Percentiles rank a stretch among this genome's conserved stretches.
phyloP scores from a whole-genome alignment of 2,329 filamentous ascomycete species.

The Alternaria rosae region DNA sequence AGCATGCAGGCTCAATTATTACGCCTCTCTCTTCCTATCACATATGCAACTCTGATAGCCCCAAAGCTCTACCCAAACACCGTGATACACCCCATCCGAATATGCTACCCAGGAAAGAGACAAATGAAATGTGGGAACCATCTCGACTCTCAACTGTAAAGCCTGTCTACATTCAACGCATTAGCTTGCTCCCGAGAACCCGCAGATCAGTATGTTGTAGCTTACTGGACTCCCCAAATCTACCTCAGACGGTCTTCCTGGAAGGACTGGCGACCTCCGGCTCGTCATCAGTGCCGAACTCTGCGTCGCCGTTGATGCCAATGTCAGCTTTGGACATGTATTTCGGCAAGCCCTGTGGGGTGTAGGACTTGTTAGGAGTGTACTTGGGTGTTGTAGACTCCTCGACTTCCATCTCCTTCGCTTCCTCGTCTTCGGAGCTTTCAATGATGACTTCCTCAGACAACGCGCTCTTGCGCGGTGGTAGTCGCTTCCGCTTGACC shows the following conservation, averaged over 20 bases:
- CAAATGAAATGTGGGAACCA: background rate
- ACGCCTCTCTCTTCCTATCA: background rate
- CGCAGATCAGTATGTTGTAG: background rate
- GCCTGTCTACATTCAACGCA: background rate
- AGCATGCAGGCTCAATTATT: background rate
- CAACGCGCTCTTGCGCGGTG: conserved; percentile 27
- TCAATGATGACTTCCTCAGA: conserved; percentile 30
- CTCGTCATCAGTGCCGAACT: background rate
- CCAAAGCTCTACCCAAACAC: background rate
- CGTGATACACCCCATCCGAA: background rate
- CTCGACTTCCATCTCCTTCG: conserved; percentile 1
- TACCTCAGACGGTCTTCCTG: background rate
- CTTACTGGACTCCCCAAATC: conserved; percentile 1
- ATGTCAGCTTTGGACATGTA: background rate
- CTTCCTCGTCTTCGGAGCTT: conserved; percentile 12
- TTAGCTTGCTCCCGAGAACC: conserved; percentile 1
- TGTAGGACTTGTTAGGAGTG: conserved; percentile 7
- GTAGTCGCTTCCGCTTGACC: conserved; percentile 17
- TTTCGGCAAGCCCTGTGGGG: conserved; percentile 2
- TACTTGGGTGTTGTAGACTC: conserved; percentile 1
- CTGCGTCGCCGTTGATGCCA: background rate
- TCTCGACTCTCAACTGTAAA: background rate
- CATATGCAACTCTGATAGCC: background rate
- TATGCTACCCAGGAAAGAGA: background rate
- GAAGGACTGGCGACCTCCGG: conserved; percentile 1